Conservation (phyloP, 495 filamentous ascomycete species). For the Delitschia confertaspora region DNA sequence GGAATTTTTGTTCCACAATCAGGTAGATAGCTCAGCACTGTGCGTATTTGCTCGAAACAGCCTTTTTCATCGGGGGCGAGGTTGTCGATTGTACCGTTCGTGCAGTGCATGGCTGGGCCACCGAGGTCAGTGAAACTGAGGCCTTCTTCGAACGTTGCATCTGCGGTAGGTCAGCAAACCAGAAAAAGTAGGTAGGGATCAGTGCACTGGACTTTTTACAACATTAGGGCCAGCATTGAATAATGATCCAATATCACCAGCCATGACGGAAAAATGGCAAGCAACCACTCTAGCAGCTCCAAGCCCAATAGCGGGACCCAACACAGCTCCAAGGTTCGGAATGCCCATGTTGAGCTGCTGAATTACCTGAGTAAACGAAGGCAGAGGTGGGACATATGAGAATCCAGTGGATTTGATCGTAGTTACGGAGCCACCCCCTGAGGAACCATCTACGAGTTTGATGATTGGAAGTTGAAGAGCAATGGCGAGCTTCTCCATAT, state of each 20-base stretch:
- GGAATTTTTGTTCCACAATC: constrained; percentile 48
- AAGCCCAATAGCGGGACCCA: constrained; percentile 55
- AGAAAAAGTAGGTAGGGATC: neutral
- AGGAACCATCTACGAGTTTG: constrained; percentile 55
- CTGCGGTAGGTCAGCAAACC: constrained; percentile 3
- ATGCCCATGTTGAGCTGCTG: constrained; percentile 54
- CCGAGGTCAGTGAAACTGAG: constrained; percentile 48
- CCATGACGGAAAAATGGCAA: constrained; percentile 60
- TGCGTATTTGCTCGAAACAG: constrained; percentile 52
- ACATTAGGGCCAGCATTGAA: constrained; percentile 59
- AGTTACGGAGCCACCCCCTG: constrained; percentile 53
- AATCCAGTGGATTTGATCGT: constrained; percentile 47
- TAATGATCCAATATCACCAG: constrained; percentile 49
- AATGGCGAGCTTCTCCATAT: constrained; percentile 44
- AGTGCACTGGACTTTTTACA: constrained; percentile 31
- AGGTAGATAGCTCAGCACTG: constrained; percentile 47
- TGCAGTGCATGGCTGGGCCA: constrained; percentile 52
- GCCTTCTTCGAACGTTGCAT: constrained; percentile 53
- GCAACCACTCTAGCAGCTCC: constrained; percentile 52
- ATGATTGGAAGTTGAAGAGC: constrained; percentile 44
- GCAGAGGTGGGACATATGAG: constrained; percentile 49
- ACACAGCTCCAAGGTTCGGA: constrained; percentile 52
- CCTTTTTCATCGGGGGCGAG: constrained; percentile 50
- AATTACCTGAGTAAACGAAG: constrained; percentile 42
- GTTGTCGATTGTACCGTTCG: constrained; percentile 59